Evolutionary conservation across 2,329 filamentous ascomycete genomes (phyloP), one percentile per base, ranked within the genome.

Genomic region (Fusarium robinianum): DNA sequence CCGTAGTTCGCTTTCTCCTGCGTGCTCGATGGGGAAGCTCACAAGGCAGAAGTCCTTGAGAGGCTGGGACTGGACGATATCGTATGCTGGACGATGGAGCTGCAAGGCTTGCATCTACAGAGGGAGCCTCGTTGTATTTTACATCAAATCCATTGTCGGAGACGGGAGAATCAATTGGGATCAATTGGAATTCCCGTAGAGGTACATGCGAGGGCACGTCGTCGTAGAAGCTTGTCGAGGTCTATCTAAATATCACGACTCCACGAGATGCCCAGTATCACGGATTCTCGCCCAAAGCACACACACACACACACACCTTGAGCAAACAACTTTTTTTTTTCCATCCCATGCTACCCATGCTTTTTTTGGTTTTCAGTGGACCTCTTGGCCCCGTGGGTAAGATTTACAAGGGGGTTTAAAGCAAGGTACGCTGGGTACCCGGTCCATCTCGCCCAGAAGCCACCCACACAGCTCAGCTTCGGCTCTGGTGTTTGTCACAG

Each of bases 201-300:
- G 24, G 6, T 6, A 19, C 3, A 2, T 33, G 15, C 5, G 27
- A 29, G 10, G n/a, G 6, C 15, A 9, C 33, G 36, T 46, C 32
- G 31, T 12, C 18, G 34, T 25, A 7, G 14, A 24, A 53, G 45
- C 24, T 33, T 27, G 3, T 38, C 12, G n/a, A 24, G 10, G 19
- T 12, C 29, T 61, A 62, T 59, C 59, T 61, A 54, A 54, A 54
- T 33, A 51, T 62, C 53, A 62, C 59, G 55, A 47, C 41, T 32
- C 40, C 19, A 18, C 14, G 37, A 38, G 40, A 39, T 16, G 26
- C 22, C n/a, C 38, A 44, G 25, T 34, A 50, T 41, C 31, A 51
- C 35, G 25, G 51, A 43, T 33, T 47, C 48, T 53, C 49, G 31
- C 45, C 35, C 49, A 31, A 46, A 51, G 43, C 51, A 49, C 57